A percentile compares a stretch with the other conserved stretches of the same genome.
These are phyloP conservation scores for Prototheca wickerhamii DNA, from an alignment of 163 green algal genomes.

Conservation along the genomic window DNA sequence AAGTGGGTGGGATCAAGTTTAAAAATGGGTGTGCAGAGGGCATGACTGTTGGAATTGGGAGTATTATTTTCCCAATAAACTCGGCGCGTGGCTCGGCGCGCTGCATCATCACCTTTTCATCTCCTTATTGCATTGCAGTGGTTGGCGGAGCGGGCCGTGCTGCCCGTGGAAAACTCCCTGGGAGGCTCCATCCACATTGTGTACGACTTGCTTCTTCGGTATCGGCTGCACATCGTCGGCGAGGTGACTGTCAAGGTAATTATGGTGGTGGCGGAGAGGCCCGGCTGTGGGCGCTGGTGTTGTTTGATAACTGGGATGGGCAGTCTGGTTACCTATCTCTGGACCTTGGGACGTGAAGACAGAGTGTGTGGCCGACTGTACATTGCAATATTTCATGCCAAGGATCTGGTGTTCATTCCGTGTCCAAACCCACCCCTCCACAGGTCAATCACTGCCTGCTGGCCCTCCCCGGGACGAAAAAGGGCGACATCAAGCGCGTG, in stretches of 20 bases:
- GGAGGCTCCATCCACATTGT: constrained; percentile 91
- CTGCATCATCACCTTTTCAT: too few relatives aligned
- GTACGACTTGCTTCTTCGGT: constrained; percentile 85
- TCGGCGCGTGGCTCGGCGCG: background rate
- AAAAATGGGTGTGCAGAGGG: too few relatives aligned
- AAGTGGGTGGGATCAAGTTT: too few relatives aligned
- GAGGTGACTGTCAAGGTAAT: constrained; percentile 50
- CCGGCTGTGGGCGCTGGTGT: too few relatives aligned
- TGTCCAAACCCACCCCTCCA: background rate
- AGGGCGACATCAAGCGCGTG: constrained; percentile 69
- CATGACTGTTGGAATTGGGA: too few relatives aligned
- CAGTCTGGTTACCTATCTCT: background rate
- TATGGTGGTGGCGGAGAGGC: background rate
- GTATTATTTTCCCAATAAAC: too few relatives aligned
- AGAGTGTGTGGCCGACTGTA: background rate
- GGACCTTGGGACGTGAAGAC: too few relatives aligned
- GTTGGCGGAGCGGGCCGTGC: constrained; percentile 80
- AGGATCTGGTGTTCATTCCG: too few relatives aligned
- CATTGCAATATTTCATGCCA: too few relatives aligned
- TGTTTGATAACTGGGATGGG: background rate
- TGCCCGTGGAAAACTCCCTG: constrained; percentile 96
- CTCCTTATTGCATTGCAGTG: constrained; percentile 37
- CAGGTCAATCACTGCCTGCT: constrained; percentile 88
- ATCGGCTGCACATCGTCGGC: constrained; percentile 89
- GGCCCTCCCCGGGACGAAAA: constrained; percentile 71